A percentile compares a stretch with the other conserved stretches of the same genome.
phyloP scores from a whole-genome alignment of 495 filamentous ascomycete species.

The Aspergillus affinis region DNA sequence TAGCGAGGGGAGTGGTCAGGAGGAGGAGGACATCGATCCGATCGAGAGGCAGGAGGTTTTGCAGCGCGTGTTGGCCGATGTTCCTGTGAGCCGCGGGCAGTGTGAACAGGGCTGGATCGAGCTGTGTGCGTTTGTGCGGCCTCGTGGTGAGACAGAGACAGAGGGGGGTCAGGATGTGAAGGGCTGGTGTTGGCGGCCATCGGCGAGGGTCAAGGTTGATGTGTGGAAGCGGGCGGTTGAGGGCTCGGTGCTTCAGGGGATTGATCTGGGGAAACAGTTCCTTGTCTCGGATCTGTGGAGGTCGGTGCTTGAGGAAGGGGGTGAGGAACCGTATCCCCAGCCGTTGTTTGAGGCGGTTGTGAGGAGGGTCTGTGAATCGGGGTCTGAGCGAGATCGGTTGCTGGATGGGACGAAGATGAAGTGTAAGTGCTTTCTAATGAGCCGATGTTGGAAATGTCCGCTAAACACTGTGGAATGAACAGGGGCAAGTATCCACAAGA shows the following conservation, averaged over 20 bases:
- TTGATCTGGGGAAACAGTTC: conserved; percentile 48
- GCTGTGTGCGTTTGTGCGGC: conserved; percentile 48
- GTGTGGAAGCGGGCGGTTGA: conserved; percentile 50
- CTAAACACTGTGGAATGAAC: conserved; percentile 12
- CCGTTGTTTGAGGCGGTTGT: conserved; percentile 46
- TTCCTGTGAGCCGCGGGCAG: conserved; percentile 45
- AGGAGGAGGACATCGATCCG: conserved; percentile 1
- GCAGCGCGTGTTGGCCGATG: conserved; percentile 35
- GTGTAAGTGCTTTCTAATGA: conserved; percentile 35
- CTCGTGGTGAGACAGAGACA: neutral
- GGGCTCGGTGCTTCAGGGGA: conserved; percentile 43
- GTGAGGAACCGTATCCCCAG: conserved; percentile 37
- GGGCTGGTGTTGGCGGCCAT: conserved; percentile 41
- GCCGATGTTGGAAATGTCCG: neutral
- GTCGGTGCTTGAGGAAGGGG: conserved; percentile 48
- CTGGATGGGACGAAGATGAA: conserved; percentile 26
- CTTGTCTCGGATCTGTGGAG: conserved; percentile 47
- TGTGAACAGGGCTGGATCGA: conserved; percentile 49
- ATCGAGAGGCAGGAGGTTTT: conserved; percentile 14
- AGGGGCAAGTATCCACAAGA: conserved; percentile 51
- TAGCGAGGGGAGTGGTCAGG: neutral
- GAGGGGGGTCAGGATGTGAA: conserved; percentile 12
- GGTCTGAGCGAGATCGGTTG: conserved; percentile 20
- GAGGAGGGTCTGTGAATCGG: conserved; percentile 33
- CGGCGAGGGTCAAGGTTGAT: conserved; percentile 36